Evolutionary conservation across 768 basidiomycete species (phyloP).

Genomic region (Tulasnella sp.): DNA sequence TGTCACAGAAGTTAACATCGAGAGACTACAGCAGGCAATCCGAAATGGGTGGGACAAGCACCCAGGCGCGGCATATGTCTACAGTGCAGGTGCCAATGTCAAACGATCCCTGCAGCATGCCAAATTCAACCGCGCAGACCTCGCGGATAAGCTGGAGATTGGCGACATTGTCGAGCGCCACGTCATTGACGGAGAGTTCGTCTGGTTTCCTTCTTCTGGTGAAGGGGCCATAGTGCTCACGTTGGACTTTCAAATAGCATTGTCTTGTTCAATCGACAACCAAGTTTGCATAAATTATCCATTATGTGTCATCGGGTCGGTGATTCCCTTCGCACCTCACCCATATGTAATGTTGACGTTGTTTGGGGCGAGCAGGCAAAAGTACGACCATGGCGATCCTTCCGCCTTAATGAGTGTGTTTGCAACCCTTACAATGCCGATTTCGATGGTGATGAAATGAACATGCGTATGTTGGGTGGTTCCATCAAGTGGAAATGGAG

Average conservation of each 20-base stretch:
- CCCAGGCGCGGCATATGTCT: constrained; percentile 93
- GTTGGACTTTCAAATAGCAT: constrained; percentile 38
- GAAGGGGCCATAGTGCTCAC: neutral
- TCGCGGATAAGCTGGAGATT: constrained; percentile 72
- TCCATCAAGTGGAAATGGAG: neutral
- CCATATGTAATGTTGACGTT: neutral
- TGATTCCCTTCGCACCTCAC: neutral
- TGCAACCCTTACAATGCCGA: constrained; percentile 99
- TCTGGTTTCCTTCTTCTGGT: neutral
- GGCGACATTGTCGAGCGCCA: constrained; percentile 96
- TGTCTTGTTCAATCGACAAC: constrained; percentile 96
- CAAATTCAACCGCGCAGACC: constrained; percentile 51
- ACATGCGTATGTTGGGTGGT: constrained; percentile 61
- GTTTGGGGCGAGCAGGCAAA: constrained; percentile 43
- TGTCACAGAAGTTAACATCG: constrained; percentile 86
- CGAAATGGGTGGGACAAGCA: constrained; percentile 84
- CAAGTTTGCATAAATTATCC: constrained; percentile 96
- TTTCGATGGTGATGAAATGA: constrained; percentile 99
- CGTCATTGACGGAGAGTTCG: constrained; percentile 80
- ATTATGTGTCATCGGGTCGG: constrained; percentile 96
- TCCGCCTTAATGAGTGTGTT: constrained; percentile 96
- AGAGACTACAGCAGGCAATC: constrained; percentile 62
- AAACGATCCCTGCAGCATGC: constrained; percentile 91
- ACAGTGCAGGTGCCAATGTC: constrained; percentile 60
- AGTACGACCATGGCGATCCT: constrained; percentile 94